Base-by-base conservation (phyloP, 1,139 yeast species). In the Yamadazyma sp. region DNA sequence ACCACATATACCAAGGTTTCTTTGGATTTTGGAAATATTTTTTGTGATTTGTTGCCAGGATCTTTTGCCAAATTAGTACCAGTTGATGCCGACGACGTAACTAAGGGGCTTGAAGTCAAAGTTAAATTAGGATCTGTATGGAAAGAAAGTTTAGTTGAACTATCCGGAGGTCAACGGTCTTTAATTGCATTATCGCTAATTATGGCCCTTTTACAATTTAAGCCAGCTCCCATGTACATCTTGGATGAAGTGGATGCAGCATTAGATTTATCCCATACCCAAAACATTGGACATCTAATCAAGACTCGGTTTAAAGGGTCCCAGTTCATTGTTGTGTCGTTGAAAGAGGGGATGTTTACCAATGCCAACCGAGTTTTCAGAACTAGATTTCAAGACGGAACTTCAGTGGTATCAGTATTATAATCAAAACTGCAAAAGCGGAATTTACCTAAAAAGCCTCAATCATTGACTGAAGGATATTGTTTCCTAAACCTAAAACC, bases 181-280 rank as follows among this genome's bases (percentile, higher is more conserved):
- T 75, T 92, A 47, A 87, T 90, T 48, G 98, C 98, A 0, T 67
- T 92, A 36, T 86, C 97, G 3, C 70, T 92, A 52, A 90, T 90
- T 49, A 76, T 90, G 78, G 96, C 97, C 0, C 68, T 92, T 44
- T 69, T 92, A 40, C 96, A 90, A 59, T 90, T 87, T 69, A 88
- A 89, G 59, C 98, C 98, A 1, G 97, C 98, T 0, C 98, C 98
- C 9, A 87, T 92, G 96, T 92, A 92, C 58, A 90, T 92, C 52
- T 70, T 92, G 42, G 98, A 92, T 63, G 98, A 92, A 63, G 97
- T 92, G 27, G 98, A 92, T 64, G 98, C 99, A 1, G 99, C 99
- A 1, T 74, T 94, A 47, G 99, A 94, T 69, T 75, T 90, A 47
- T 87, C 95, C 39, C 99, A 94, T 59, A 94, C 99, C 1, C 97